Evolutionary conservation across 768 basidiomycete species (phyloP).

Genomic region (Pulveroboletus sp.): DNA sequence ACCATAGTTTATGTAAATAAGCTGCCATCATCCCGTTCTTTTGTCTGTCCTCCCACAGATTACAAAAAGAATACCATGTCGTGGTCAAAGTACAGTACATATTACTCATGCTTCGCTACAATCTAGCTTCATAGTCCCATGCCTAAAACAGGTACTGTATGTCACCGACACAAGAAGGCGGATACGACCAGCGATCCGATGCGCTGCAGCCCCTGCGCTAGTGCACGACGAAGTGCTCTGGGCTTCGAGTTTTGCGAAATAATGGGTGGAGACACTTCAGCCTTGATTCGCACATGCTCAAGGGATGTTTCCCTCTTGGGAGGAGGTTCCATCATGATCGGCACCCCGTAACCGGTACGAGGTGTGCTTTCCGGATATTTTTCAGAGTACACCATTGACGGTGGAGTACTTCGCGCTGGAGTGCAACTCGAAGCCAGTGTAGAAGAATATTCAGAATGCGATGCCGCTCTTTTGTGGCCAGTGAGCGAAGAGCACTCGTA

Average conservation of each 20-base stretch:
- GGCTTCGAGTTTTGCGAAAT: constrained; percentile 23
- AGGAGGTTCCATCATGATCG: constrained; percentile 24
- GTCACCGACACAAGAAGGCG: constrained; percentile 31
- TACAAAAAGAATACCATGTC: constrained; percentile 11
- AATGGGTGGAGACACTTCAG: constrained; percentile 17
- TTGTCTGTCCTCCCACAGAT: constrained; percentile 8
- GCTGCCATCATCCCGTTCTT: constrained; percentile 9
- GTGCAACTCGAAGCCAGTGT: constrained; percentile 26
- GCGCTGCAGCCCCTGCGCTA: constrained; percentile 24
- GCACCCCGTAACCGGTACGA: constrained; percentile 22
- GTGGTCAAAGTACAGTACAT: constrained; percentile 20
- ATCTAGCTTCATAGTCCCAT: constrained; percentile 26
- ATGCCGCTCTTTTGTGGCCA: constrained; percentile 16
- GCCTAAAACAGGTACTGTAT: constrained; percentile 8
- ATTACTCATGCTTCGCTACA: constrained; percentile 16
- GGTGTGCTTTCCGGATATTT: constrained; percentile 26
- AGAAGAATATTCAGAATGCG: constrained; percentile 24
- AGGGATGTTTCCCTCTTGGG: constrained; percentile 20
- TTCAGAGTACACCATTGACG: constrained; percentile 29
- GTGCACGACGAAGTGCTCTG: constrained; percentile 23
- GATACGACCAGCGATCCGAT: constrained; percentile 30
- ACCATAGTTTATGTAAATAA: constrained; percentile 32
- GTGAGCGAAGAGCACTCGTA: constrained; percentile 20
- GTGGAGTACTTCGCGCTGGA: constrained; percentile 29
- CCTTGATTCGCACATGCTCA: constrained; percentile 20